Conservation (phyloP, 1,284 basidiomycete genomes). For the Schizophyllum amplum region DNA sequence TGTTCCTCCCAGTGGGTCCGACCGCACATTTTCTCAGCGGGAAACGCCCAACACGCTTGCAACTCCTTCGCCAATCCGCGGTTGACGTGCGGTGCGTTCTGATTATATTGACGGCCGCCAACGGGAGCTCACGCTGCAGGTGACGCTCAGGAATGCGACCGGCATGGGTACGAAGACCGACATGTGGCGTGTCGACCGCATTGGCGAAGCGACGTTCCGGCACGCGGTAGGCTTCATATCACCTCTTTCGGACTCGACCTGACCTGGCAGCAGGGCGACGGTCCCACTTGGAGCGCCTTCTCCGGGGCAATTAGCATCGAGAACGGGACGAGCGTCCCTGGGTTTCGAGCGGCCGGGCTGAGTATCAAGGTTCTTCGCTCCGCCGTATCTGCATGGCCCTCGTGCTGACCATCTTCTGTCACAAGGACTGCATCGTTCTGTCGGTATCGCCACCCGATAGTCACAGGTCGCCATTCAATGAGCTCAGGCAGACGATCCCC, state of each 20-base stretch:
- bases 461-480: slow-evolving; percentile 44
- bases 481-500: slow-evolving; percentile 51
- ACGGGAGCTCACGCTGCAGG: not conserved
- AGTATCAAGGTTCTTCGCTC: slow-evolving; percentile 42
- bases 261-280: slow-evolving; percentile 39
- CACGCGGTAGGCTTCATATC: slow-evolving; percentile 34
- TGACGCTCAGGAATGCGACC: slow-evolving; percentile 12
- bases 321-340: slow-evolving; percentile 39
- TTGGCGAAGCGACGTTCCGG: slow-evolving; percentile 55
- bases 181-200: slow-evolving; percentile 58
- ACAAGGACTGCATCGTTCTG: slow-evolving; percentile 56
- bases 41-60: slow-evolving; percentile 43
- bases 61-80: slow-evolving; percentile 55
- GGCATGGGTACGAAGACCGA: slow-evolving; percentile 47
- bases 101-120: not conserved
- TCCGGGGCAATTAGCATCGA: slow-evolving; percentile 50
- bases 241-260: not conserved
- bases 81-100: slow-evolving; percentile 58
- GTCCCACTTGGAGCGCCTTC: slow-evolving; percentile 50
- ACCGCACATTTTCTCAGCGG: slow-evolving; percentile 26
- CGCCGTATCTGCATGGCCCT: not conserved
- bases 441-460: slow-evolving; percentile 50
- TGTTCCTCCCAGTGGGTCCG: slow-evolving; percentile 52
- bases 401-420: slow-evolving; percentile 2
- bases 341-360: slow-evolving; percentile 59